Base-by-base conservation (phyloP, 331 rosid genomes). In the Pyracantha coccinea region DNA sequence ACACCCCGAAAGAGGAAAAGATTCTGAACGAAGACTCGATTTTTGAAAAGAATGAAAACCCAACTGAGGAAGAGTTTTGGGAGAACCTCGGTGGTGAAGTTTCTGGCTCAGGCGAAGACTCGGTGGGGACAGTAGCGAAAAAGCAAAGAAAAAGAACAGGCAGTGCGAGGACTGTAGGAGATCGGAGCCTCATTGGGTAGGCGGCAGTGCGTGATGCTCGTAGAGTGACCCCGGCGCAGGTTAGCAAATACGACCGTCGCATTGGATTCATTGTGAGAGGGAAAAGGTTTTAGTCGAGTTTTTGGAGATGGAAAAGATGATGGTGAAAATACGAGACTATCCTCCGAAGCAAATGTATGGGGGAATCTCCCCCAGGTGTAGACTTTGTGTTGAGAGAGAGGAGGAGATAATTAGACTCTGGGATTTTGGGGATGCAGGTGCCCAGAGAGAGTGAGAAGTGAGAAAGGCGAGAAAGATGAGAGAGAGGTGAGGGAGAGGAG, bases 1-100 rank as follows among this genome's bases (percentile, higher is more conserved):
- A 89, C 85, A 27, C 93, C 7, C 95, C 97, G 0, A 86, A 90
- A 52, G 98, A 90, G 5, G 97, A 93, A 16, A 85, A 80, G 72
- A 72, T 88, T 32, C 79, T 90, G n/a, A 86, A 81, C 21, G 85
- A 83, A 17, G 83, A 88, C 78, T 85, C 92, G 2, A 1, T 85
- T 1, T 81, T 83, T 20, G 93, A 88, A 35, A 66, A 72, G 65
- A 89, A 79, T 17, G 93, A 90, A 28, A 90, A 88, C 69, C 85
- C 95, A 1, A 90, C 93, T 0, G 91, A 83, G 29, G 89, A 87
- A 57, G 95, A 91, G 79, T 32, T 87, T 0, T 75, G 32, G 8
- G 92, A 91, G 76, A 90, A 91, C 73, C 66, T 97, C 99, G 0
- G 85, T 90, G 3, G 73, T 88, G 38, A 64, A 90, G 77, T 88